Evolutionary conservation across 371 early-diverging fungal genomes (phyloP), one percentile per base, ranked within the genome.

Genomic region (Capillidium rhysosporum): DNA sequence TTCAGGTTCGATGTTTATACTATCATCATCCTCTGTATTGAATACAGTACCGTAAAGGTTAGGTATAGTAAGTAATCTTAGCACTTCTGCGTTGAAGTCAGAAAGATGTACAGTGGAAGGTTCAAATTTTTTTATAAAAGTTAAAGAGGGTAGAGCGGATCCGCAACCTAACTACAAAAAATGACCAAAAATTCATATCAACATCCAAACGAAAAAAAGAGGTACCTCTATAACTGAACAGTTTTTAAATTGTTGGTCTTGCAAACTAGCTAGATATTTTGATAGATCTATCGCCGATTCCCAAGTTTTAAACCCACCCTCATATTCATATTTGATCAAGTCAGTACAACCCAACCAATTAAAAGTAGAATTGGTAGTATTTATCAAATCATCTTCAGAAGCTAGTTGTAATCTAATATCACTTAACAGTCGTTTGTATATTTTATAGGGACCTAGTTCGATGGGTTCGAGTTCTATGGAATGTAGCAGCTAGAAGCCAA

Each of bases 261-360:
- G 56, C 25, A 67, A 59, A 9, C 72, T 68, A 5, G 65, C 63
- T 18, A 88, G 63, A 58, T 72, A 86, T 39, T 72, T 61, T 18
- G 85, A 77, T 51, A 94, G 68, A 65, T 94, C 94, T 40, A 85
- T 48, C 1, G 87, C 75, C 60, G 92, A 91, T 58, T 94, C 94
- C 94, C 94, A 93, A 0, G 94, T 93, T 66, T 93, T 93, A 58
- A 90, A 76, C 2, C 94, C 94, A 51, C 89, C 68, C 65, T 18
- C 9, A 10, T 31, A 25, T 41, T 16, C 38, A 29, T 26, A 51
- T 12, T 43, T 16, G 3, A 34, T 24, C 31, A 18, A 46, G n/a
- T 53, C 16, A 18, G 16, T 34, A 34, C 34, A 34, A 34, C 34
- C 34, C 12, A 34, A 34, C 34, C 34, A 34, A 12, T 34, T 34